Base-by-base conservation (phyloP, 2,329 filamentous ascomycete species). In the Alternaria gaisen region DNA sequence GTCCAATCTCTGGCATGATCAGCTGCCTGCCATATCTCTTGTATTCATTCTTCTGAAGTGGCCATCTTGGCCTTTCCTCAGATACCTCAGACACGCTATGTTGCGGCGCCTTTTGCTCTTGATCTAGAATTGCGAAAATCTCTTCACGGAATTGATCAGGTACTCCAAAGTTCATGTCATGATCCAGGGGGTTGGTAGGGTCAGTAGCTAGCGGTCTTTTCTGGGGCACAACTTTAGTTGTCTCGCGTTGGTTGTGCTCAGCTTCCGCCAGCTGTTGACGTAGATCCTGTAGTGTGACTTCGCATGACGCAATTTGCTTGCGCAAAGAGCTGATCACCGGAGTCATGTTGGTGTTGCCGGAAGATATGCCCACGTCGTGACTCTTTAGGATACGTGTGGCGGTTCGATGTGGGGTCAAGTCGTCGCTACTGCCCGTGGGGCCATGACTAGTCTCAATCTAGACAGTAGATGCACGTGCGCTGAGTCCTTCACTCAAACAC, bases 11-110 rank as follows among this genome's bases (percentile, higher is more conserved):
- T 0, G 93, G 91, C 61, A 97, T 87, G 66, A 98, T 94, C 82
- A 98, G 89, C 80, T 97, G 94, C 40, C 94, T 85, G 8, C 92
- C 93, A 81, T 98, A 98, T 63, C 94, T 86, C 66, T 88, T 87
- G 77, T 97, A 97, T 70, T 97, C 93, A 5, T 90, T 86, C 16
- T 83, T 80, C 4, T 81, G 78, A 3, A 97, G 82, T 0, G 91
- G 92, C 90, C 92, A 94, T 61, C 57, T 66, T 47, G 53, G 64
- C 20, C 43, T 42, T n/a, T 57, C 46, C 5, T 60, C 56, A 32
- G 53, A 11, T 18, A 54, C 60, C 12, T 58, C 60, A 42, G 64
- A 4, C 3, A n/a, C 16, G 11, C 20, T 24, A 16, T 38, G 53
- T 24, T 58, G 53, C 11, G n/a, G 24, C 14, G 57, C 32, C 24